Conservation (phyloP, 345 rosid species). For the Linum usitatissimum region DNA sequence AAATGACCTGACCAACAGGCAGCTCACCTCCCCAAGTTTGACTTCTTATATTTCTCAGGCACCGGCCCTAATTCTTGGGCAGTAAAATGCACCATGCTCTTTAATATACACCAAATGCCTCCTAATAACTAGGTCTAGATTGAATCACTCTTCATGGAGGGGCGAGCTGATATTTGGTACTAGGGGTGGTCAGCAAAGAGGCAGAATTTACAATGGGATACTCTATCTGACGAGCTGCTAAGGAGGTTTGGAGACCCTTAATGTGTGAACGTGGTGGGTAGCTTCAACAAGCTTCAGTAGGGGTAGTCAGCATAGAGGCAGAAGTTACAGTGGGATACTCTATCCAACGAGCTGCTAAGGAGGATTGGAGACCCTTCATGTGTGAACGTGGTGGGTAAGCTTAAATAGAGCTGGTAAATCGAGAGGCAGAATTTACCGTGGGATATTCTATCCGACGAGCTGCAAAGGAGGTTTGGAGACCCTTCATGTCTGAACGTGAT, state of each 20-base stretch:
- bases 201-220: not conserved
- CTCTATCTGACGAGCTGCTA: not conserved
- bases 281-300: not conserved
- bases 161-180: not conserved
- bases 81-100: not conserved
- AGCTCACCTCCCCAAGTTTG: not conserved
- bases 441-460: not conserved
- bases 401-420: too few relatives aligned
- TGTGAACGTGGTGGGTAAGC: not conserved
- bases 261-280: not conserved
- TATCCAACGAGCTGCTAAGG: not conserved
- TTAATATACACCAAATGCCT: not conserved
- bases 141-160: too few relatives aligned
- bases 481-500: not conserved
- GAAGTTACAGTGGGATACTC: too few relatives aligned
- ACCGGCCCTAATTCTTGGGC: not conserved
- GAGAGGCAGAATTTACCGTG: too few relatives aligned
- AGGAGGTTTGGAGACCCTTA: not conserved
- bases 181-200: not conserved
- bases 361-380: not conserved
- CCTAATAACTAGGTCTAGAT: too few relatives aligned
- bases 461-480: not conserved
- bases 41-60: not conserved
- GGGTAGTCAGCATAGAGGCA: too few relatives aligned
- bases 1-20: too few relatives aligned